These are phyloP conservation scores for Penicillium antarcticum DNA, from an alignment of 495 filamentous ascomycete genomes.

Conservation along the genomic window DNA sequence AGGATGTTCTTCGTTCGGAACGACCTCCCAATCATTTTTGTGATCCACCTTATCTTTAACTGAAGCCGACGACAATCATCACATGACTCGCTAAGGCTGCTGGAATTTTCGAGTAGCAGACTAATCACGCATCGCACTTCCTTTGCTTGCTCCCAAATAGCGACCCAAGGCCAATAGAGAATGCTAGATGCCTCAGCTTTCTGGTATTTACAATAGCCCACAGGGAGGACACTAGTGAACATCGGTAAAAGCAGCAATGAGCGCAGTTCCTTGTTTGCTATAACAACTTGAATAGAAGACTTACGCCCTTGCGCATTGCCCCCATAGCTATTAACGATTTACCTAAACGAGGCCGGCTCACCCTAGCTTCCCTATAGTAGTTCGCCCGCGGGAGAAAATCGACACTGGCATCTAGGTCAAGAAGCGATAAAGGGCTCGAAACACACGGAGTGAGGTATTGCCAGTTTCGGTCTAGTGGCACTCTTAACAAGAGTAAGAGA, in stretches of 20 bases:
- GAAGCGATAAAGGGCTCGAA: no score
- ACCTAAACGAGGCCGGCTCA: neutral
- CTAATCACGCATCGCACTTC: no score
- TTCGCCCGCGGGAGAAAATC: conserved; percentile 1
- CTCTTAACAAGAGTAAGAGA: conserved; percentile 2
- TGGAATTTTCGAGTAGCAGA: no score
- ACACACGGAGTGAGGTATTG: no score
- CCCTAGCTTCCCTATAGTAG: conserved; percentile 1
- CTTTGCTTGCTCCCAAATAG: no score
- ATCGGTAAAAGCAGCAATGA: neutral
- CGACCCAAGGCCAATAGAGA: neutral
- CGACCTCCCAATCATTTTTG: no score
- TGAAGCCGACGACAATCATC: no score
- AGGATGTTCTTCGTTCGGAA: no score
- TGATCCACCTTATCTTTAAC: no score
- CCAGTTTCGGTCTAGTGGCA: conserved; percentile 6
- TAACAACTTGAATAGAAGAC: neutral
- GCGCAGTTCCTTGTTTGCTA: neutral
- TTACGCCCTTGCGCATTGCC: neutral
- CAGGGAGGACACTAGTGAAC: neutral
- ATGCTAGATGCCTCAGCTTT: neutral
- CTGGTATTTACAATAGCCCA: neutral
- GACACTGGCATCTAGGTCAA: no score
- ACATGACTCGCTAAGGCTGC: no score
- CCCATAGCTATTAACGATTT: neutral